A percentile compares a stretch with the other conserved stretches of the same genome.
These are phyloP conservation scores for Apiospora arundinis DNA, from an alignment of 2,329 filamentous ascomycete species.

Conservation along the genomic window DNA sequence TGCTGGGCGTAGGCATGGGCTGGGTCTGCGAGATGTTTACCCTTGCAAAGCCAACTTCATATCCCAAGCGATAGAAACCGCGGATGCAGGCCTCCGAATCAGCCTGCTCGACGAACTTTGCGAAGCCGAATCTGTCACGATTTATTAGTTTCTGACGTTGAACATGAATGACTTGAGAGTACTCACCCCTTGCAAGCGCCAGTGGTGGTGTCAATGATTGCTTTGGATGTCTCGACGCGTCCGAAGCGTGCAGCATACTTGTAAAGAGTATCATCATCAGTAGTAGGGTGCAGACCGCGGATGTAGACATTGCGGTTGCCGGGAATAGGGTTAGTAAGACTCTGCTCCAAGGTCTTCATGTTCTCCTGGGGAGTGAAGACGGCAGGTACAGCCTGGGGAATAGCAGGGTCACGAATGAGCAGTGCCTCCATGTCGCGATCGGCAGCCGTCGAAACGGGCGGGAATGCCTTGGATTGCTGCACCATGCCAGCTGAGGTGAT, in stretches of 20 bases:
- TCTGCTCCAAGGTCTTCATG: constrained; percentile 90
- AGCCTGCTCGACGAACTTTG: constrained; percentile 87
- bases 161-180: neutral
- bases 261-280: constrained; percentile 87
- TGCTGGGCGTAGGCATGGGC: constrained; percentile 14
- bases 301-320: constrained; percentile 99
- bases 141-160: neutral
- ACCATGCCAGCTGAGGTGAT: constrained; percentile 49
- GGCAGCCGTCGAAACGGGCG: constrained; percentile 41
- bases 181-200: constrained; percentile 94
- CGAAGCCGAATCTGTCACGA: constrained; percentile 83
- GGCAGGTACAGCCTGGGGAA: constrained; percentile 89
- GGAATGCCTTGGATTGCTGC: constrained; percentile 47
- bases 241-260: constrained; percentile 88
- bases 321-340: constrained; percentile 86
- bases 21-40: constrained; percentile 55
- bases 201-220: constrained; percentile 94
- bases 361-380: constrained; percentile 85
- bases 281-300: constrained; percentile 92
- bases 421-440: constrained; percentile 68
- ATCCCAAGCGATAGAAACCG: constrained; percentile 91
- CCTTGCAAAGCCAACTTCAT: constrained; percentile 96
- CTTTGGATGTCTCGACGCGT: constrained; percentile 94
- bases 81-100: constrained; percentile 96
- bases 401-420: constrained; percentile 76